Evolutionary conservation across 148 eudicot species (phyloP).

Genomic region (Rheum nobile): DNA sequence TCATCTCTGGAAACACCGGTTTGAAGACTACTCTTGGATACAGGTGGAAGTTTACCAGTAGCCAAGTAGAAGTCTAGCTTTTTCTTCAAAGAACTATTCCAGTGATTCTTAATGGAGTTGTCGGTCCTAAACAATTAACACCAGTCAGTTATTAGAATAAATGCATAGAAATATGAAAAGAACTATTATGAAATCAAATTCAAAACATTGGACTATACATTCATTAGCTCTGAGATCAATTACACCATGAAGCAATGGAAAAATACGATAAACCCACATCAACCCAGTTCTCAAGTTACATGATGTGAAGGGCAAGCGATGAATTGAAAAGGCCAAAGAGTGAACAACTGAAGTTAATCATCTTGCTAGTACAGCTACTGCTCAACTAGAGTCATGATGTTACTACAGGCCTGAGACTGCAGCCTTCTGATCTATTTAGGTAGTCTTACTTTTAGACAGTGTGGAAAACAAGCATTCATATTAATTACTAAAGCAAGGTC

Average conservation of each 20-base stretch:
- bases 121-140: slow-evolving; percentile 51
- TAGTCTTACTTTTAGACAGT: not conserved
- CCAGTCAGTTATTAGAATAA: not conserved
- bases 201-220: not conserved
- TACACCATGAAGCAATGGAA: not conserved
- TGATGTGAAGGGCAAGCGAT: not conserved
- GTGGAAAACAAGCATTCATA: not conserved
- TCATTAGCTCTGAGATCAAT: not conserved
- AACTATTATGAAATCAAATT: not conserved
- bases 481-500: not conserved
- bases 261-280: not conserved
- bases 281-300: not conserved
- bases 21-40: slow-evolving; percentile 36
- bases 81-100: slow-evolving; percentile 98
- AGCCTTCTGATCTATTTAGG: not conserved
- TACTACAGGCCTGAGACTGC: not conserved
- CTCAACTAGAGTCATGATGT: not conserved
- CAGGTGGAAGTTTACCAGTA: slow-evolving; percentile 83
- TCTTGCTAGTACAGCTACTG: not conserved
- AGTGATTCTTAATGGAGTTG: slow-evolving; percentile 94
- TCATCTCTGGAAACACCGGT: slow-evolving; percentile 27
- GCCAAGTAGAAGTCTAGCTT: slow-evolving; percentile 80
- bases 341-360: not conserved
- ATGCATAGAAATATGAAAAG: not conserved
- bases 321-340: not conserved